A percentile compares a stretch with the other conserved stretches of the same genome.
Conservation (phyloP, 352 stramenopile species). For the Elongisporangium anandrum region DNA sequence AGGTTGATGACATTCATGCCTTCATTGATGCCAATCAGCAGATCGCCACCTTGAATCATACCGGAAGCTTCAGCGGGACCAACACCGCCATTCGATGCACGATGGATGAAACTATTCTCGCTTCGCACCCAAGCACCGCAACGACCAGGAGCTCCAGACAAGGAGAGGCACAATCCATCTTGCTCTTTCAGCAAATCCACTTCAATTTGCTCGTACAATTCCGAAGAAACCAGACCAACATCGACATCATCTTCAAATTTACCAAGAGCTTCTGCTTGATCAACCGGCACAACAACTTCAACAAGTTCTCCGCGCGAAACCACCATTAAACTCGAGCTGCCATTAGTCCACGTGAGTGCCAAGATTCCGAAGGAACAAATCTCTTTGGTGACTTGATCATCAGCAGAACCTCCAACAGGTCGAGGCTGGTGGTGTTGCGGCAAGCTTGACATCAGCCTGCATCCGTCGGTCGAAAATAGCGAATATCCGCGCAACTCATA, state of each 20-base stretch:
- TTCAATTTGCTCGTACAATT: conserved; percentile 42
- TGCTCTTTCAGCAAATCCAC: conserved; percentile 51
- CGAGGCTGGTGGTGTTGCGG: conserved; percentile 71
- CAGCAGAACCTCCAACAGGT: conserved; percentile 9
- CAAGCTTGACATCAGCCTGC: conserved; percentile 78
- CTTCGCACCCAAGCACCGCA: conserved; percentile 79
- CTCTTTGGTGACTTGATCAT: conserved; percentile 37
- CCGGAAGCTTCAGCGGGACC: conserved; percentile 61
- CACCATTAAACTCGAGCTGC: conserved; percentile 57
- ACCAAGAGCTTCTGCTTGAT: conserved; percentile 12
- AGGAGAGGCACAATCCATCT: conserved; percentile 74
- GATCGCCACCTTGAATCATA: conserved; percentile 53
- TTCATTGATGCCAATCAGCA: conserved; percentile 70
- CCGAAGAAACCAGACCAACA: conserved; percentile 9
- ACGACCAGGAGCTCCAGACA: conserved; percentile 65
- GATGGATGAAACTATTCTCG: conserved; percentile 65
- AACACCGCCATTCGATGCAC: conserved; percentile 30
- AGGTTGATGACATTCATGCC: conserved; percentile 43
- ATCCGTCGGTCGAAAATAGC: conserved; percentile 77
- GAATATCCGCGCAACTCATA: conserved; percentile 74
- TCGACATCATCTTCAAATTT: conserved; percentile 11
- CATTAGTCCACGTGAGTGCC: conserved; percentile 52
- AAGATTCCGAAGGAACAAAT: conserved; percentile 55
- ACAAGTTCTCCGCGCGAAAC: conserved; percentile 46
- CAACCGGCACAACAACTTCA: conserved; percentile 23